These are phyloP conservation scores for Myriangium duriaei DNA, from an alignment of 2,329 filamentous ascomycete genomes.

Conservation along the genomic window DNA sequence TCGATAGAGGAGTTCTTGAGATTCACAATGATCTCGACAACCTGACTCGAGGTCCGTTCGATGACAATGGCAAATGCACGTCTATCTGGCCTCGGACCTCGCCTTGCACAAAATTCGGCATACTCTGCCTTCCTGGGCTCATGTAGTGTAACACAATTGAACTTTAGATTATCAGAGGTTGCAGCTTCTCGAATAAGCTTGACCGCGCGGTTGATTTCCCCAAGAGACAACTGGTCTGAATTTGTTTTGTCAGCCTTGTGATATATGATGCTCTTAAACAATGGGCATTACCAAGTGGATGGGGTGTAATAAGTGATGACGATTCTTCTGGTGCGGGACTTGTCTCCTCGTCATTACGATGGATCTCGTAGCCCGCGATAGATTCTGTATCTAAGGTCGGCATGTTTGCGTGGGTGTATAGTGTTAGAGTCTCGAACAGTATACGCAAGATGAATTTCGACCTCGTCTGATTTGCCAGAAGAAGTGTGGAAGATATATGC, in stretches of 20 bases:
- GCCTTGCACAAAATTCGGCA: conserved; percentile 22
- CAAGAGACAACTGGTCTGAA: conserved; percentile 8
- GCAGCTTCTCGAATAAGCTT: conserved; percentile 3
- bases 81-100: conserved; percentile 22
- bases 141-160: conserved; percentile 9
- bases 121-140: conserved; percentile 23
- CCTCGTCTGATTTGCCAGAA: no score
- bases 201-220: conserved; percentile 8
- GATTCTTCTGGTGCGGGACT: conserved; percentile 1
- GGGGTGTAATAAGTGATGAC: conserved; percentile 10
- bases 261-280: neutral
- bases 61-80: conserved; percentile 37
- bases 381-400: conserved; percentile 9
- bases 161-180: conserved; percentile 3
- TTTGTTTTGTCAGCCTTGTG: neutral
- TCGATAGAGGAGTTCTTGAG: conserved; percentile 3
- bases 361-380: conserved; percentile 11
- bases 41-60: conserved; percentile 24
- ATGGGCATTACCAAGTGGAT: neutral
- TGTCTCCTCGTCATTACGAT: no score
- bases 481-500: no score
- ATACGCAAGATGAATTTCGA: no score
- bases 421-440: no score
- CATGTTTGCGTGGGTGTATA: no score
- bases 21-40: conserved; percentile 10